phyloP scores from a whole-genome alignment of 1,284 basidiomycete genomes.

The Ustilago bromivora region DNA sequence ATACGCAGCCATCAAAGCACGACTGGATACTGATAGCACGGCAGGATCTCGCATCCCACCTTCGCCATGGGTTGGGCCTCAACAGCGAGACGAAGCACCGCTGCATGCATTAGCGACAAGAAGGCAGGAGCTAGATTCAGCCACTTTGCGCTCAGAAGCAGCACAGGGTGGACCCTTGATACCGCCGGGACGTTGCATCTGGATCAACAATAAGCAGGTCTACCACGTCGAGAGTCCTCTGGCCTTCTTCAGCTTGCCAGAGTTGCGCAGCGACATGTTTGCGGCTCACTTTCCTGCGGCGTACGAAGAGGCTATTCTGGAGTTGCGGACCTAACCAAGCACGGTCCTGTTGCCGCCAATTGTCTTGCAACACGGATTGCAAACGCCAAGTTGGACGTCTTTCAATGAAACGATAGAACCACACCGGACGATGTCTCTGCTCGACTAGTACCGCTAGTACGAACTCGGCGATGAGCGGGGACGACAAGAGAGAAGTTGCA shows the following conservation, averaged over 20 bases:
- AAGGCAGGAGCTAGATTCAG: conserved; percentile 59
- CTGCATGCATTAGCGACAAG: conserved; percentile 61
- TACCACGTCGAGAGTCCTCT: conserved; percentile 60
- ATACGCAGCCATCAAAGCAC: conserved; percentile 60
- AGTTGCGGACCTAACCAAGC: conserved; percentile 16
- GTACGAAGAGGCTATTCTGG: conserved; percentile 64
- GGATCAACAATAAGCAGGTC: conserved; percentile 57
- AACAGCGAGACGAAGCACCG: conserved; percentile 46
- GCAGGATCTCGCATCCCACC: conserved; percentile 37
- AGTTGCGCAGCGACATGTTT: conserved; percentile 61
- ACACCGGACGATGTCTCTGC: background rate
- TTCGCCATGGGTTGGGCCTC: conserved; percentile 64
- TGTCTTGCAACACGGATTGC: background rate
- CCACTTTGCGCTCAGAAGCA: conserved; percentile 61
- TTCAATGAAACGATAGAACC: background rate
- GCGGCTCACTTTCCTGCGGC: conserved; percentile 65
- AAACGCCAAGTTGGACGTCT: no score
- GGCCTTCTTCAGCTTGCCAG: conserved; percentile 66
- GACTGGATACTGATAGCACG: conserved; percentile 40
- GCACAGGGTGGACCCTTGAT: conserved; percentile 61
- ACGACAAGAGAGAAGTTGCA: background rate
- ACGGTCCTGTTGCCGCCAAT: background rate
- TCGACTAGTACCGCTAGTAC: background rate
- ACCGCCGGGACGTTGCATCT: conserved; percentile 61
- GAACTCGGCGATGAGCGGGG: background rate